Evolutionary conservation across 306 rosid species (phyloP).

Genomic region (Lagenaria siceraria): DNA sequence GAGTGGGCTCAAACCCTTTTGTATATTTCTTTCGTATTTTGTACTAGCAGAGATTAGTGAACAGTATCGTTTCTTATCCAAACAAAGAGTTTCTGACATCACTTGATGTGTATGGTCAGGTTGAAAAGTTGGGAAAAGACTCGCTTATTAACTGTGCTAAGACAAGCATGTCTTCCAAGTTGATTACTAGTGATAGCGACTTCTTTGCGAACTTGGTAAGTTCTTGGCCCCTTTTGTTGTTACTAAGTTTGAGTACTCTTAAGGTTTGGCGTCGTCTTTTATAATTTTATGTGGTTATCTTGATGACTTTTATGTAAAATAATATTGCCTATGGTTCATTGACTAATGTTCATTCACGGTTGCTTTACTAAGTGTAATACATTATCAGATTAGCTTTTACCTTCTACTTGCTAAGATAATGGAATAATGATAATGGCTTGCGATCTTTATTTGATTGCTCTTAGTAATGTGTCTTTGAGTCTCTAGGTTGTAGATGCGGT

Average conservation of each 20-base stretch:
- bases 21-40: background rate
- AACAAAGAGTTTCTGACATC: background rate
- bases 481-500: constrained; percentile 90
- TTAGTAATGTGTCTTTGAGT: constrained; percentile 8
- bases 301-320: background rate
- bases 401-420: background rate
- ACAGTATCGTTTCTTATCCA: background rate
- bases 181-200: constrained; percentile 89
- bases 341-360: too few relatives aligned
- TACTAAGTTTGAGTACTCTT: background rate
- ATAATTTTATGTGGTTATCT: background rate
- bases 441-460: background rate
- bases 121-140: constrained; percentile 90
- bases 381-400: background rate
- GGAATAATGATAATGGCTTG: background rate
- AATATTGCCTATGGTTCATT: background rate
- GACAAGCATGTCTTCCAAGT: constrained; percentile 98
- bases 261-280: background rate
- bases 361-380: too few relatives aligned
- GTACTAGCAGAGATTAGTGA: background rate
- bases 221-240: background rate
- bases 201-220: constrained; percentile 89
- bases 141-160: constrained; percentile 81
- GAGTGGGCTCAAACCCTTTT: background rate
- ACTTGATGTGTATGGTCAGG: constrained; percentile 27